Conservation (phyloP, 805 yeast species). For the Dipodascus geniculatus region DNA sequence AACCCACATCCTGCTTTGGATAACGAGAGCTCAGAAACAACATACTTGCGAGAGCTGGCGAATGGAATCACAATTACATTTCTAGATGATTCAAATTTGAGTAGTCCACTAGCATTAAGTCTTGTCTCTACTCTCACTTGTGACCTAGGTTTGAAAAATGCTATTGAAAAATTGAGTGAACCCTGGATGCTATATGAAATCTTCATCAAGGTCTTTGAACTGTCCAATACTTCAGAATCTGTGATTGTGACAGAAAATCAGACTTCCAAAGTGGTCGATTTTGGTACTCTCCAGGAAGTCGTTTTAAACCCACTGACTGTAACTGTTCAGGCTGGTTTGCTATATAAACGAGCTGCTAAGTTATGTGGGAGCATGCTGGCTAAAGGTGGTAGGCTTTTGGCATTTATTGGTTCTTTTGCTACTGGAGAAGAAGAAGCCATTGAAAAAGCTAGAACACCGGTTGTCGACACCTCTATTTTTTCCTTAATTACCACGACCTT, state of each 20-base stretch:
- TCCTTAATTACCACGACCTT: constrained; percentile 7
- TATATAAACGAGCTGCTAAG: constrained; percentile 5
- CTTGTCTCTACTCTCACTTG: constrained; percentile 32
- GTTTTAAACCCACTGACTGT: constrained; percentile 1
- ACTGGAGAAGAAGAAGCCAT: not conserved
- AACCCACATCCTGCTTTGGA: constrained; percentile 28
- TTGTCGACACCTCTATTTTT: constrained; percentile 8
- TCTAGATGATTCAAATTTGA: constrained; percentile 31
- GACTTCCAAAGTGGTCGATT: not conserved
- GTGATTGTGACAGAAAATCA: not conserved
- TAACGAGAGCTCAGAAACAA: constrained; percentile 16
- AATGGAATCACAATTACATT: constrained; percentile 26
- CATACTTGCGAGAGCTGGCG: constrained; percentile 29
- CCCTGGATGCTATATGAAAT: constrained; percentile 43
- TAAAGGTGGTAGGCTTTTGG: constrained; percentile 8
- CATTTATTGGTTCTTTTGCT: constrained; percentile 9
- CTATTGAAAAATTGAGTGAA: constrained; percentile 35
- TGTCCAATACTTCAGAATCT: not conserved
- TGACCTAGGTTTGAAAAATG: constrained; percentile 32
- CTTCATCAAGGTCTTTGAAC: constrained; percentile 18
- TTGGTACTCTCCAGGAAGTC: not conserved
- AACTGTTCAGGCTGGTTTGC: constrained; percentile 5
- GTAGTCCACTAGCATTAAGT: constrained; percentile 29
- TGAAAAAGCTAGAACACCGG: constrained; percentile 3
- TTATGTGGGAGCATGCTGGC: constrained; percentile 3